Conservation (phyloP, 2,329 filamentous ascomycete genomes). For the Helotiales sp. region DNA sequence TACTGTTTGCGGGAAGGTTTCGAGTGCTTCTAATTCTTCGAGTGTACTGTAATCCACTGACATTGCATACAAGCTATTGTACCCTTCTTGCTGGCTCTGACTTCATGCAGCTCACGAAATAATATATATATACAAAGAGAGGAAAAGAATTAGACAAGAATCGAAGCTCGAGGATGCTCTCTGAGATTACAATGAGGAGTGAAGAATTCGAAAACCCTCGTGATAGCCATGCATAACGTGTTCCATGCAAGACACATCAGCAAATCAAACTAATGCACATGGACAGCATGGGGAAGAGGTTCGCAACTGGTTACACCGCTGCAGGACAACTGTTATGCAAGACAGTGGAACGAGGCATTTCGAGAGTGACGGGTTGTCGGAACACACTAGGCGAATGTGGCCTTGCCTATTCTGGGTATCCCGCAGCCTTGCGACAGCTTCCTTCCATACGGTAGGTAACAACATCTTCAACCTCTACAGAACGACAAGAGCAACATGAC, state of each 20-base stretch:
- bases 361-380: neutral
- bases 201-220: neutral
- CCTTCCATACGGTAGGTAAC: too few relatives aligned
- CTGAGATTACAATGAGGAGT: neutral
- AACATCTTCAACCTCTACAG: constrained; percentile 1
- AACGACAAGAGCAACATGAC: constrained; percentile 7
- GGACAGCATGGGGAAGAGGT: neutral
- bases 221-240: neutral
- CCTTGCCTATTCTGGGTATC: neutral
- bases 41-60: neutral
- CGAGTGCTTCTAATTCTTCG: neutral
- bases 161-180: neutral
- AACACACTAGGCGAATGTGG: neutral
- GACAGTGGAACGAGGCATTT: neutral
- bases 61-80: neutral
- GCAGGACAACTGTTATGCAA: constrained; percentile 2
- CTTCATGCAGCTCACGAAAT: neutral
- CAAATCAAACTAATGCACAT: neutral
- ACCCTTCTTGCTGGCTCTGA: neutral
- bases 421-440: neutral
- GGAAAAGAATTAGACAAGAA: neutral
- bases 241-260: neutral
- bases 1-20: neutral
- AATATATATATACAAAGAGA: neutral
- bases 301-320: neutral